These are phyloP conservation scores for Hepatocystis sp. DNA, from an alignment of 169 alveolate species.

Conservation along the genomic window DNA sequence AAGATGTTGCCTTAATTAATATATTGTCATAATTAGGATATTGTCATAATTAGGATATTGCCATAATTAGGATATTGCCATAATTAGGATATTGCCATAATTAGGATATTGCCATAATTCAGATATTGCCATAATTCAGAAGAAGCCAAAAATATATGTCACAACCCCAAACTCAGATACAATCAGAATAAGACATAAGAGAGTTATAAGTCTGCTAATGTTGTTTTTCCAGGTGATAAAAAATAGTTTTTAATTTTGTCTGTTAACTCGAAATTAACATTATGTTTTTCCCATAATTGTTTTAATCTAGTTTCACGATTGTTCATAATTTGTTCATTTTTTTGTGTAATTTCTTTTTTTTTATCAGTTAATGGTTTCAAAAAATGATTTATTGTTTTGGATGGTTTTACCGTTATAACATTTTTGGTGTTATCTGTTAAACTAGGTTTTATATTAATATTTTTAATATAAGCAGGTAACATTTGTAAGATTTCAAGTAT, in stretches of 20 bases:
- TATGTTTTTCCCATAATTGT: conserved; percentile 62
- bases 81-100: no score
- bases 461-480: conserved; percentile 26
- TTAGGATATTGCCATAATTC: no score
- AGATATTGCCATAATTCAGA: no score
- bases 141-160: no score
- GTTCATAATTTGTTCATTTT: conserved; percentile 31
- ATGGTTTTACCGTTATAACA: conserved; percentile 34
- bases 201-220: conserved; percentile 33
- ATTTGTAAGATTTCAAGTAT: conserved; percentile 33
- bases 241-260: conserved; percentile 46
- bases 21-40: no score
- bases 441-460: conserved; percentile 61
- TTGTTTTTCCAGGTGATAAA: conserved; percentile 35
- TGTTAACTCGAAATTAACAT: conserved; percentile 56
- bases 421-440: conserved; percentile 27
- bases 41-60: no score
- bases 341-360: conserved; percentile 21
- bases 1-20: no score
- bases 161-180: no score
- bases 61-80: no score
- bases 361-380: conserved; percentile 50
- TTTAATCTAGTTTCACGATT: conserved; percentile 52
- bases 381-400: conserved; percentile 33
- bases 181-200: no score